Evolutionary conservation across 768 basidiomycete species (phyloP).

Genomic region (Multifurca ochricompacta): DNA sequence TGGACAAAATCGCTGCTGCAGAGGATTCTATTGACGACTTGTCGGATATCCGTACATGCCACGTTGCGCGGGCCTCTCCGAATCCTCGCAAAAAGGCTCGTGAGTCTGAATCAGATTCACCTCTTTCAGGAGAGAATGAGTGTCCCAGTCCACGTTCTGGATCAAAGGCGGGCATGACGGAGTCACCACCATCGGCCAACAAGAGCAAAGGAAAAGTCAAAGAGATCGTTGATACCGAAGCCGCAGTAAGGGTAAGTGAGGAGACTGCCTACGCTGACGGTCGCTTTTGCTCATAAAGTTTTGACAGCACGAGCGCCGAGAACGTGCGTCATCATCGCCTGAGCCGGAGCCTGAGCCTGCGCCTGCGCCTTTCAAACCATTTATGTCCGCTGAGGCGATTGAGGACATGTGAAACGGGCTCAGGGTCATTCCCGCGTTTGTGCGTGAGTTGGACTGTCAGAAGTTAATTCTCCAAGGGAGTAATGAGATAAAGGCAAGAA

Average conservation of each 20-base stretch:
- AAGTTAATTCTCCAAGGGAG: not conserved
- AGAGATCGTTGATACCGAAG: not conserved
- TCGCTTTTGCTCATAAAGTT: not conserved
- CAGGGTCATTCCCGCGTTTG: not conserved
- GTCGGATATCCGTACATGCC: not conserved
- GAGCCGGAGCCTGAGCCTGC: not conserved
- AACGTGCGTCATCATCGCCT: not conserved
- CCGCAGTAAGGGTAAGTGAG: not conserved
- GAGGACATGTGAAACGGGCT: not conserved
- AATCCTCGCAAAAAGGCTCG: not conserved
- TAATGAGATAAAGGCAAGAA: not conserved
- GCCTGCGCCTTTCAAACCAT: not conserved
- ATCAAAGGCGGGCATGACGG: not conserved
- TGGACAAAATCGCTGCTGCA: not conserved
- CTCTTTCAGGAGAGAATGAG: not conserved
- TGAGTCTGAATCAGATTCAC: too few species aligned
- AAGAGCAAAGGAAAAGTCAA: not conserved
- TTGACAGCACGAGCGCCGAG: not conserved
- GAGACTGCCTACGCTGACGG: not conserved
- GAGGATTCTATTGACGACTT: not conserved
- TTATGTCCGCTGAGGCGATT: not conserved
- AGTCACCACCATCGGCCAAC: not conserved
- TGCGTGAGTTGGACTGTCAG: not conserved
- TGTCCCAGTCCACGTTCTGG: not conserved
- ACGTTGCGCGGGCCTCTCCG: not conserved